These are phyloP conservation scores for Actinomucor elegans DNA, from an alignment of 371 early-diverging fungal species.

Conservation along the genomic window DNA sequence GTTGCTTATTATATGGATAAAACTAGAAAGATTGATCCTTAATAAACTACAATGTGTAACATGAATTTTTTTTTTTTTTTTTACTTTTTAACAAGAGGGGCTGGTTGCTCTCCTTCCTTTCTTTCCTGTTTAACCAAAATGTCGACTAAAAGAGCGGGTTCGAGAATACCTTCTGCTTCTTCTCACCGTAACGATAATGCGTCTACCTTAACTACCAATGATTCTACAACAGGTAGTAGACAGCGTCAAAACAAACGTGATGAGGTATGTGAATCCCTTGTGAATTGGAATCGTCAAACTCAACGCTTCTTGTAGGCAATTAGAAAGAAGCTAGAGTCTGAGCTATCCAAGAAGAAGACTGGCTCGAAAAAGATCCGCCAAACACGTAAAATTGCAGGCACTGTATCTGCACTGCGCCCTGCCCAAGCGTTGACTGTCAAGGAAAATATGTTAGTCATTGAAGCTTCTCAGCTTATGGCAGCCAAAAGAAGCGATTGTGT, in stretches of 20 bases:
- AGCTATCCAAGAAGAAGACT: constrained; percentile 63
- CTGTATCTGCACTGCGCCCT: constrained; percentile 90
- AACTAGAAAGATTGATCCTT: constrained; percentile 41
- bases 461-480: constrained; percentile 96
- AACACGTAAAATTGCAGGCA: constrained; percentile 67
- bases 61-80: neutral
- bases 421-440: constrained; percentile 90
- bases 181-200: constrained; percentile 26
- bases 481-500: constrained; percentile 94
- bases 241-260: constrained; percentile 47
- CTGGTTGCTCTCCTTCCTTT: constrained; percentile 1
- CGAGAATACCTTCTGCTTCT: constrained; percentile 36
- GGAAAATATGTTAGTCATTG: constrained; percentile 85
- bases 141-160: constrained; percentile 15
- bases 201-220: constrained; percentile 15
- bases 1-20: constrained; percentile 68
- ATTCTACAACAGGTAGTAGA: constrained; percentile 28
- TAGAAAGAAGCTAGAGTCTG: constrained; percentile 74
- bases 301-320: constrained; percentile 61
- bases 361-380: constrained; percentile 35
- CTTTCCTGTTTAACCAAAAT: neutral
- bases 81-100: too few species aligned
- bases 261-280: constrained; percentile 38
- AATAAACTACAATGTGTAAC: constrained; percentile 10
- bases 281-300: too few species aligned